Percentiles rank a stretch among this genome's conserved stretches.
Conservation (phyloP, 2,329 filamentous ascomycete species). For the Fusarium veterinarium region DNA sequence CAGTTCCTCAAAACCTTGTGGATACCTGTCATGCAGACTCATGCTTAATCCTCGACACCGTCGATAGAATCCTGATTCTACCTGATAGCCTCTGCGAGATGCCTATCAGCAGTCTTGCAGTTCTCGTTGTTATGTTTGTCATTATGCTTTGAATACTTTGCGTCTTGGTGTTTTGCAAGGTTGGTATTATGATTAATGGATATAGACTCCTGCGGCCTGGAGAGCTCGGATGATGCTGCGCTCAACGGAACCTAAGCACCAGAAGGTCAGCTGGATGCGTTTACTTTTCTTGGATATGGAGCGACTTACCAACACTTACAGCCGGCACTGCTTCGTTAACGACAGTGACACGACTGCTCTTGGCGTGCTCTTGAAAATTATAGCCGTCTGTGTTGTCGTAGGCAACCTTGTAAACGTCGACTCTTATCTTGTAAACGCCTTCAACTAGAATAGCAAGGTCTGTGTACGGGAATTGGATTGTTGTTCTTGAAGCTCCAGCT, state of each 20-base stretch:
- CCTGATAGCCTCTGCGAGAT: background rate
- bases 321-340: conserved; percentile 8
- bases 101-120: background rate
- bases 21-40: background rate
- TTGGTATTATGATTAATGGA: background rate
- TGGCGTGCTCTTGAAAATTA: conserved; percentile 27
- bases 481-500: conserved; percentile 4
- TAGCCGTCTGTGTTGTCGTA: conserved; percentile 18
- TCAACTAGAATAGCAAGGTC: conserved; percentile 38
- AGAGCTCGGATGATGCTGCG: conserved; percentile 2
- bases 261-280: background rate
- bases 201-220: background rate
- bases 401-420: conserved; percentile 46
- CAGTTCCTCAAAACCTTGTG: background rate
- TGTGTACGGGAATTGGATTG: conserved; percentile 43
- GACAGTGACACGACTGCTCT: conserved; percentile 31
- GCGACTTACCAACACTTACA: conserved; percentile 10
- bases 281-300: accelerated
- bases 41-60: background rate
- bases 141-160: background rate
- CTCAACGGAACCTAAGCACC: conserved; percentile 10
- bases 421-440: conserved; percentile 43
- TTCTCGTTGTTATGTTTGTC: background rate
- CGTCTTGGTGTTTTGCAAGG: background rate
- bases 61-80: background rate